phyloP scores from a whole-genome alignment of 106 monocot genomes.

The Dioscorea dumetorum region DNA sequence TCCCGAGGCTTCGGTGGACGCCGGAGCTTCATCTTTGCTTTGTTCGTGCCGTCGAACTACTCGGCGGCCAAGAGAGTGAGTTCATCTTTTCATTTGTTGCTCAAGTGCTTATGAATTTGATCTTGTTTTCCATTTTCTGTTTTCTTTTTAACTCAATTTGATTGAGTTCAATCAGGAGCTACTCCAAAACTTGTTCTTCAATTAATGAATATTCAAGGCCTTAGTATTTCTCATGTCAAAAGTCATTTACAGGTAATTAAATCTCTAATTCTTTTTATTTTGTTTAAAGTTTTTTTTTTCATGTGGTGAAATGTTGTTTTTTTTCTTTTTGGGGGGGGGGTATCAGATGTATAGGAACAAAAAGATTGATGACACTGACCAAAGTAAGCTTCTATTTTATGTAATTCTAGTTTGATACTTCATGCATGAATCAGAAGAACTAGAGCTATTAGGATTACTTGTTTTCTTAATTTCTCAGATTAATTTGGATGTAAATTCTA shows the following conservation, averaged over 20 bases:
- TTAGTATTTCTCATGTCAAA: constrained; percentile 52
- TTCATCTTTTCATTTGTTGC: background rate
- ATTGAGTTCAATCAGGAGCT: constrained; percentile 31
- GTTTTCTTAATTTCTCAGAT: background rate
- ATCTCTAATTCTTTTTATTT: background rate
- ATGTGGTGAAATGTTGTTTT: background rate
- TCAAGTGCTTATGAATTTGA: background rate
- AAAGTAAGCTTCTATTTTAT: constrained; percentile 1
- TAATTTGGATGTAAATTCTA: background rate
- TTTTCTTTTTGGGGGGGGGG: background rate
- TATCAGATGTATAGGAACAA: constrained; percentile 47
- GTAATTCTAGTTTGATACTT: too few species aligned
- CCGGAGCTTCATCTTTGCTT: constrained; percentile 67
- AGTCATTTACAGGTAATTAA: constrained; percentile 42
- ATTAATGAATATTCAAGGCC: constrained; percentile 51
- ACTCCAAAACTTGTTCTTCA: constrained; percentile 58
- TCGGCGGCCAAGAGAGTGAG: constrained; percentile 77
- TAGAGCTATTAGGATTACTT: background rate
- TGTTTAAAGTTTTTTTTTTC: too few species aligned
- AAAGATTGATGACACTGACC: constrained; percentile 32
- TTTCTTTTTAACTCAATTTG: background rate
- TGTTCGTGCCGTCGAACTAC: constrained; percentile 61
- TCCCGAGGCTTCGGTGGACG: constrained; percentile 65
- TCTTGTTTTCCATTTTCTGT: background rate
- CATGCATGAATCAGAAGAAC: background rate